Conservation (phyloP, 176 grass and related monocot species). For the Melocanna baccifera region DNA sequence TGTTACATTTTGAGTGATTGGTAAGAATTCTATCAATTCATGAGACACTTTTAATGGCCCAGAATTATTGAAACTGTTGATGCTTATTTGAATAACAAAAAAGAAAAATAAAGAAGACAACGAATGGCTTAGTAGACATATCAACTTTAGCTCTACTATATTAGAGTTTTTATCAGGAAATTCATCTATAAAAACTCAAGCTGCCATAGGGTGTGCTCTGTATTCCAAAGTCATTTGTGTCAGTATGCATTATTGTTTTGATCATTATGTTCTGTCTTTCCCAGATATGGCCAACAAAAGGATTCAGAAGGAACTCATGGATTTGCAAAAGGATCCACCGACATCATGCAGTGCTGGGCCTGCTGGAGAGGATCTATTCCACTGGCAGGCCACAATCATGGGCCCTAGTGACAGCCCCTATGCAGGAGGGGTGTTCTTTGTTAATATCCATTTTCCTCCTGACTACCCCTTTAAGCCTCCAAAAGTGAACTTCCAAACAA, state of each 20-base stretch:
- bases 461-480: conserved; percentile 95
- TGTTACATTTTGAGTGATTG: conserved; percentile 3
- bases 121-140: background rate
- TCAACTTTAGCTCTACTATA: background rate
- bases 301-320: conserved; percentile 92
- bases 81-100: conserved; percentile 2
- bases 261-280: conserved; percentile 22
- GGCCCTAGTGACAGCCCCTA: conserved; percentile 87
- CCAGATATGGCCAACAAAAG: conserved; percentile 87
- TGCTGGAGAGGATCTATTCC: conserved; percentile 77
- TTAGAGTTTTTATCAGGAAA: background rate
- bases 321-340: conserved; percentile 83
- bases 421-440: conserved; percentile 76
- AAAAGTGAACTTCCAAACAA: conserved; percentile 89
- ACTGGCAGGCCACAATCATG: conserved; percentile 95
- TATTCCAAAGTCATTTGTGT: background rate
- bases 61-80: background rate
- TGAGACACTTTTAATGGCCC: background rate
- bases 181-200: background rate
- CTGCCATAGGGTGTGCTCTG: background rate
- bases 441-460: conserved; percentile 90
- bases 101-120: background rate
- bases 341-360: conserved; percentile 90
- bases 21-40: background rate
- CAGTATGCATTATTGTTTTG: background rate